Conservation (phyloP, 202 grass and related monocot species). For the Digitaria exilis region DNA sequence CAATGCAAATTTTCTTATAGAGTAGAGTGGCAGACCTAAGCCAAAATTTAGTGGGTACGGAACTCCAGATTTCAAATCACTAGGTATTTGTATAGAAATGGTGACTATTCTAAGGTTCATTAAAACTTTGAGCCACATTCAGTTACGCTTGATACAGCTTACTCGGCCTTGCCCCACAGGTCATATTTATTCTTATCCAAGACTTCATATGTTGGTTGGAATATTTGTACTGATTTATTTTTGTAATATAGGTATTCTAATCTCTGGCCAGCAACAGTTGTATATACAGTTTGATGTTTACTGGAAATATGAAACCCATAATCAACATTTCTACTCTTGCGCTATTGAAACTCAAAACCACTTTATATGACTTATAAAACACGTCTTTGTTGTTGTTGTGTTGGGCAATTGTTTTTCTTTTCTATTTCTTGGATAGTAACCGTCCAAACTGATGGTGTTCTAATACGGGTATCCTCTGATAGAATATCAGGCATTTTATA, state of each 20-base stretch:
- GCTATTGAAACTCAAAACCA: neutral
- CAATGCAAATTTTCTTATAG: neutral
- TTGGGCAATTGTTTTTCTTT: neutral
- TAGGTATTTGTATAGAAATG: neutral
- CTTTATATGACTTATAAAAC: neutral
- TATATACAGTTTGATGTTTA: neutral
- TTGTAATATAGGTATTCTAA: neutral
- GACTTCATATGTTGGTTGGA: neutral
- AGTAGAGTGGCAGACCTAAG: neutral
- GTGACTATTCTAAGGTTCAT: neutral
- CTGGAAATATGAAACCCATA: neutral
- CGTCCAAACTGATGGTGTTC: neutral
- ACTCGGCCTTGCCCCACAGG: neutral
- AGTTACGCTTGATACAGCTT: neutral
- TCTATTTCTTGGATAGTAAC: neutral
- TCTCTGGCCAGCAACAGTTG: neutral
- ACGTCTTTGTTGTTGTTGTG: neutral
- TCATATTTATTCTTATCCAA: neutral
- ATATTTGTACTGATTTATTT: neutral
- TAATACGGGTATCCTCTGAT: neutral
- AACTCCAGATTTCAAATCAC: neutral
- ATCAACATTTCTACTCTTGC: neutral
- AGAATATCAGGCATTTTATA: constrained; percentile 6
- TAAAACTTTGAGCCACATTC: neutral
- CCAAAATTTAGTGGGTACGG: neutral